Conservation (phyloP, 164 flowering plant genomes). For the Warburgia ugandensis region DNA sequence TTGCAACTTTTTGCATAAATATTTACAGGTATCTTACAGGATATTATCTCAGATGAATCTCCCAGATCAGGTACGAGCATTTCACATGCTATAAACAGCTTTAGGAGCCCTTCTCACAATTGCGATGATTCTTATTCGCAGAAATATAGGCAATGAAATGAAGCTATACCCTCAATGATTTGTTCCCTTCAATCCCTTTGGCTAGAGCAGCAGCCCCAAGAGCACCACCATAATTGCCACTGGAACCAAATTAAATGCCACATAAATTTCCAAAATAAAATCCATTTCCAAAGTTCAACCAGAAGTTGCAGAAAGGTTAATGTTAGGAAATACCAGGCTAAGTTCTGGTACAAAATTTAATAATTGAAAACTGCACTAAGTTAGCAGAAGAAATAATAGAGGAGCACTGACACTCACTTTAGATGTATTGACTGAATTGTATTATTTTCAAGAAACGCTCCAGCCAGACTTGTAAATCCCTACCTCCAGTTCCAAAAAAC, state of each 20-base stretch:
- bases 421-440: conserved; percentile 56
- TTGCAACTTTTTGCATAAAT: too few species aligned
- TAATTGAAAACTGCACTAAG: not conserved
- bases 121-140: not conserved
- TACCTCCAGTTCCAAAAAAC: conserved; percentile 40
- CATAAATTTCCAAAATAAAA: not conserved
- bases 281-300: not conserved
- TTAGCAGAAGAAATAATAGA: not conserved
- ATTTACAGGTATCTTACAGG: not conserved
- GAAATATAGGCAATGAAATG: conserved; percentile 7
- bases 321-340: too few species aligned
- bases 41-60: too few species aligned
- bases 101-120: not conserved
- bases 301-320: too few species aligned
- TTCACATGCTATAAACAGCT: not conserved
- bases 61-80: too few species aligned
- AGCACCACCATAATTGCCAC: conserved; percentile 98
- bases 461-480: conserved; percentile 95
- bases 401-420: conserved; percentile 48
- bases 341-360: not conserved
- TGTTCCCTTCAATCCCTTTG: conserved; percentile 85
- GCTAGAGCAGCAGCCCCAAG: conserved; percentile 89
- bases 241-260: conserved; percentile 10
- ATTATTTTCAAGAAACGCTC: conserved; percentile 76
- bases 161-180: conserved; percentile 68